Evolutionary conservation across 768 basidiomycete genomes (phyloP), one percentile per base, ranked within the genome.

Genomic region (Boletellus emodensis): DNA sequence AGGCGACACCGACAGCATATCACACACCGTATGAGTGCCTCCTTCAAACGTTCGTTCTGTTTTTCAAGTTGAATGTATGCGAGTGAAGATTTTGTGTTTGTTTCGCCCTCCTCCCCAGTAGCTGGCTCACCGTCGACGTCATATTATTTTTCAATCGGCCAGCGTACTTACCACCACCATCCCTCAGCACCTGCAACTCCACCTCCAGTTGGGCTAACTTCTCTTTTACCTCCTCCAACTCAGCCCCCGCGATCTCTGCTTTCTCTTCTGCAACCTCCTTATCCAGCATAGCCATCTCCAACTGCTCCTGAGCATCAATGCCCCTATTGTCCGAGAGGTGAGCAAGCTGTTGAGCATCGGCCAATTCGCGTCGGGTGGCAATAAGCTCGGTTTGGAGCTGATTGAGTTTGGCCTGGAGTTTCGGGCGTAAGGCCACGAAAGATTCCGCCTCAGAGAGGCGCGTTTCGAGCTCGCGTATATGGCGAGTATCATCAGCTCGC

Each of bases 241-340:
- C 92, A 0, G 75, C 68, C 63, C 92, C 85, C 0, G 85, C 85
- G 2, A 81, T 63, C 67, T 97, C 95, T 0, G 89, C 85, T 52
- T 83, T 82, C 67, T 97, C 95, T 63, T 98, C 96, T 0, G 95
- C 94, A 35, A 98, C 84, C 66, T 99, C 96, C 70, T 92, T 93
- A 65, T 99, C 96, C 58, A 99, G 71, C 79, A 90, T 90, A 3
- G 84, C 78, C 87, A 97, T 93, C 72, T 99, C 96, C 35, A 98
- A 71, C 63, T 94, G 90, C 51, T 97, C 95, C 46, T 88, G 82
- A 1, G 86, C 66, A 64, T 98, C 95, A 3, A 84, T 70, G 1
- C 90, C 73, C 20, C 88, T 77, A 14, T 71, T 72, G 55, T 94
- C 90, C 0, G 84, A 73, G 32, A 92, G 72, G 32, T 84, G 78